Base-by-base conservation (phyloP, 2,329 filamentous ascomycete genomes). In the Arthroderma sp. region DNA sequence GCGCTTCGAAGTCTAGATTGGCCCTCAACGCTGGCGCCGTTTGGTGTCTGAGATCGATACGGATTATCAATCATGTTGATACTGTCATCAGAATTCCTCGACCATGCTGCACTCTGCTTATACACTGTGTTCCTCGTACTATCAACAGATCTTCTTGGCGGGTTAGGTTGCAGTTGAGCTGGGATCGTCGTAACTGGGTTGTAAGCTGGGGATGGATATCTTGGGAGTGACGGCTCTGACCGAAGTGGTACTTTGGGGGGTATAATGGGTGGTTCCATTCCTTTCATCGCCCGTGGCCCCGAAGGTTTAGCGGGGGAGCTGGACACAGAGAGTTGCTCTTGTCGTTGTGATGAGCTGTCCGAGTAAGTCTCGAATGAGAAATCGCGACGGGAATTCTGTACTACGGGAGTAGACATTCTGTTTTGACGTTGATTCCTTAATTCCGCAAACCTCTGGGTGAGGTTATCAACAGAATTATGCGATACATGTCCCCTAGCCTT, bases 131-230 rank as follows among this genome's bases (percentile, higher is more conserved):
- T 56, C 34, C 63, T 62, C 27, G 57, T 55, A 43, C 58, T 66
- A 42, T 69, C 66, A 1, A 57, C 61, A 15, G 69, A 67, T 2
- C 58, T 62, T 45, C 61, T 57, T 15, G 61, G 65, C 6, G 64
- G 60, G 40, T 64, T 63, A 6, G 56, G 53, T 29, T 60, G 60
- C 5, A 58, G 58, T 15, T 64, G 61, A 5, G 60, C 59, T 29
- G 66, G 58, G 4, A 64, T 60, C 1, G 61, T 66, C 49, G 57
- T 64, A 38, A 66, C 62, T 31, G 68, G 68, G 47, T 64, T 69
- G 49, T 71, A 72, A 3, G 68, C 59, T n/a, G 68, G 68, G 47
- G 65, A 66, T 6, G 69, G 69, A 28, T 67, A 64, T 48, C 65
- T 66, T 32, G 69, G 69, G 42, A 71, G 58, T 28, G 64, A 58